Evolutionary conservation across 1,139 yeast genomes (phyloP).

Genomic region (Candida mesenterica): DNA sequence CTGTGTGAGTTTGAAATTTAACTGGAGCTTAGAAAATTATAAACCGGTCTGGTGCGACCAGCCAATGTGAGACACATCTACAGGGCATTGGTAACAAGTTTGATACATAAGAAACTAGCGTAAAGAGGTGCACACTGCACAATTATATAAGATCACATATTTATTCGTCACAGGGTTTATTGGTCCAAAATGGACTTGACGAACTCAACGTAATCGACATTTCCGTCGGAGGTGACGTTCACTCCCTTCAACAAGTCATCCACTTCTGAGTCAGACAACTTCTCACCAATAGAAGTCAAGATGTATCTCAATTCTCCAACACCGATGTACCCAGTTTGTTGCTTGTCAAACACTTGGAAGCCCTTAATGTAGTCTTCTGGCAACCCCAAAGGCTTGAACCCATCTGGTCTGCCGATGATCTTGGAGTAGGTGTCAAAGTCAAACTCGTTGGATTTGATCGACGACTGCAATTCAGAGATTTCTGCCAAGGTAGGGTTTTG

Average conservation of each 20-base stretch:
- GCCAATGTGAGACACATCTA: background rate
- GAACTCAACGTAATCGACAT: conserved; percentile 91
- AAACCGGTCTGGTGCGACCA: background rate
- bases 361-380: conserved; percentile 97
- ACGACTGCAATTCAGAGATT: conserved; percentile 68
- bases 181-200: conserved; percentile 92
- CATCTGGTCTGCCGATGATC: conserved; percentile 83
- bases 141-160: background rate
- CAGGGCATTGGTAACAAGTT: background rate
- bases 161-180: conserved; percentile 27
- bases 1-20: background rate
- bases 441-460: conserved; percentile 45
- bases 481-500: conserved; percentile 97
- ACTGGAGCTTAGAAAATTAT: background rate
- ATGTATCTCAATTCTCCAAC: conserved; percentile 96
- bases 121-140: background rate
- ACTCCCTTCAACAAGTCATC: conserved; percentile 96
- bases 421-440: conserved; percentile 78
- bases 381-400: conserved; percentile 86
- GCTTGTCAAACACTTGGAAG: conserved; percentile 96
- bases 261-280: conserved; percentile 84
- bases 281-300: conserved; percentile 94
- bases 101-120: background rate
- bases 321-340: conserved; percentile 91
- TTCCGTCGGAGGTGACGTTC: conserved; percentile 88